Conservation (phyloP, 352 stramenopile species). For the Pythium graminicola region DNA sequence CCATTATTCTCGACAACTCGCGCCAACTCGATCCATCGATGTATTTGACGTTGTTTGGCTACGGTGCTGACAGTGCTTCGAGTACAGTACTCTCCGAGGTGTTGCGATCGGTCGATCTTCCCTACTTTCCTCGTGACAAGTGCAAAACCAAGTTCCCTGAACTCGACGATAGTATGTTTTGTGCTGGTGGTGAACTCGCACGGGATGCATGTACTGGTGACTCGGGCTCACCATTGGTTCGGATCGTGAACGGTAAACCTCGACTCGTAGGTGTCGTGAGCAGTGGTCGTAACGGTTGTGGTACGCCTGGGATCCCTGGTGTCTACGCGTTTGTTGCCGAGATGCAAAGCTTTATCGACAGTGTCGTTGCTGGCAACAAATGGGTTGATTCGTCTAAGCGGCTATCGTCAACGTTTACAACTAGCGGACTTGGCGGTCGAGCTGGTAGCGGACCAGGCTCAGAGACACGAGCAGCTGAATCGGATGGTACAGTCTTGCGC, state of each 20-base stretch:
- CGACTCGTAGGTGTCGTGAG: constrained; percentile 37
- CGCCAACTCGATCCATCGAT: constrained; percentile 18
- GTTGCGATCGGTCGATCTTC: constrained; percentile 28
- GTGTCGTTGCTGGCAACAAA: constrained; percentile 21
- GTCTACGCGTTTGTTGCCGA: constrained; percentile 29
- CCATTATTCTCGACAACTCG: constrained; percentile 29
- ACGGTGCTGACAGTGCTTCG: constrained; percentile 26
- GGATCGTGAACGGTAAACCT: constrained; percentile 15
- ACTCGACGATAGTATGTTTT: constrained; percentile 39
- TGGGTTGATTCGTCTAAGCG: constrained; percentile 22
- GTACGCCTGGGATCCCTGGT: constrained; percentile 26
- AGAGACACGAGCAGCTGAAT: neutral
- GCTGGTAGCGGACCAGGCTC: neutral
- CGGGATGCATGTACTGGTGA: constrained; percentile 38
- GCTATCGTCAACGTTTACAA: neutral
- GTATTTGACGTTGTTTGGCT: constrained; percentile 30
- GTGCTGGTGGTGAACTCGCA: constrained; percentile 28
- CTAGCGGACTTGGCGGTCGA: neutral
- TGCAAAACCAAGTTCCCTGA: constrained; percentile 27
- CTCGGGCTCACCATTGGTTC: constrained; percentile 32
- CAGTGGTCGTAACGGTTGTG: constrained; percentile 33
- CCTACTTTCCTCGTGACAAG: constrained; percentile 22
- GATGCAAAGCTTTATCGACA: constrained; percentile 28
- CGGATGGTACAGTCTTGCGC: constrained; percentile 4
- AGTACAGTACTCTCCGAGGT: constrained; percentile 20